These are phyloP conservation scores for Aspergillus diversus DNA, from an alignment of 495 filamentous ascomycete species.

Conservation along the genomic window DNA sequence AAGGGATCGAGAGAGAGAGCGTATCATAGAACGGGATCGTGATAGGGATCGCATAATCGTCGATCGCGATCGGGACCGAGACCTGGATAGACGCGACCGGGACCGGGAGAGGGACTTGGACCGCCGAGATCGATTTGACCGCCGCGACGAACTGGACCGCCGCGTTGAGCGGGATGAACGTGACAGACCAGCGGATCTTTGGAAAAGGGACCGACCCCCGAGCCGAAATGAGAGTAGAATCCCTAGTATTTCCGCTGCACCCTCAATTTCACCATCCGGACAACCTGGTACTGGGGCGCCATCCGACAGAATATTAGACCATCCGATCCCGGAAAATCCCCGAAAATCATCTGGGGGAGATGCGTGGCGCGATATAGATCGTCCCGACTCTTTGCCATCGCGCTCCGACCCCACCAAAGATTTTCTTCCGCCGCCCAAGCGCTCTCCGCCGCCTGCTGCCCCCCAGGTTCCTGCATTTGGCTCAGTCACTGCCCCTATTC, in stretches of 20 bases:
- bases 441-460: conserved; percentile 74
- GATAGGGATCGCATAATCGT: conserved; percentile 25
- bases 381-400: conserved; percentile 39
- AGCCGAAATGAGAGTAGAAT: conserved; percentile 48
- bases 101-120: conserved; percentile 42
- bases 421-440: conserved; percentile 39
- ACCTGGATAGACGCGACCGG: conserved; percentile 38
- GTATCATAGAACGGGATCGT: conserved; percentile 31
- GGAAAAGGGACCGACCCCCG: conserved; percentile 54
- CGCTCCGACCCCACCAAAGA: conserved; percentile 48
- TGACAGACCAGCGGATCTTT: conserved; percentile 62
- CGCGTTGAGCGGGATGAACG: conserved; percentile 54
- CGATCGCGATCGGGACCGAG: conserved; percentile 39
- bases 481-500: conserved; percentile 48
- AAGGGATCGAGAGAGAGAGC: conserved; percentile 44
- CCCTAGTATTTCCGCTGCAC: conserved; percentile 33
- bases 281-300: conserved; percentile 19
- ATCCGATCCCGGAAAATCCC: conserved; percentile 46
- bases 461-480: conserved; percentile 85
- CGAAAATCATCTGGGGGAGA: conserved; percentile 40
- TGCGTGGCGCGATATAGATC: conserved; percentile 45
- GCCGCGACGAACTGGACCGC: conserved; percentile 50
- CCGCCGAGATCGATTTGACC: conserved; percentile 49
- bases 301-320: conserved; percentile 30
- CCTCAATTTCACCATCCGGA: conserved; percentile 23